Percentiles rank a stretch among this genome's conserved stretches.
Evolutionary conservation across 352 stramenopile genomes (phyloP).

Genomic region (Phytopythium aichiense): DNA sequence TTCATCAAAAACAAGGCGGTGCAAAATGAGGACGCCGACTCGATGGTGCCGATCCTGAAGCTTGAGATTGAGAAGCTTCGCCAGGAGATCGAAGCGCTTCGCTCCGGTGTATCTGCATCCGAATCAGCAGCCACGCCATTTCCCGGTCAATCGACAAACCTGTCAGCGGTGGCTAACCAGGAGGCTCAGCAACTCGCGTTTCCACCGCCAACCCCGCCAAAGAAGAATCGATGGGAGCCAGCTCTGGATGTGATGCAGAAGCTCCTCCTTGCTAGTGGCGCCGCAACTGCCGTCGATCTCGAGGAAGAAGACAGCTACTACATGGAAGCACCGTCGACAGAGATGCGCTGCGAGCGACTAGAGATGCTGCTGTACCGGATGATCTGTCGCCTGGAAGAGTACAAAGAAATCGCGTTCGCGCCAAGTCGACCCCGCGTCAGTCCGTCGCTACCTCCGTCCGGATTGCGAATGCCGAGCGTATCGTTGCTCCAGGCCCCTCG

Average conservation of each 20-base stretch:
- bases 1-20: constrained; percentile 88
- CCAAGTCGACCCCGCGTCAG: constrained; percentile 26
- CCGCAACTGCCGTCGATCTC: constrained; percentile 31
- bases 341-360: constrained; percentile 59
- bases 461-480: constrained; percentile 39
- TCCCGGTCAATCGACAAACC: constrained; percentile 8
- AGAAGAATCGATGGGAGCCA: constrained; percentile 71
- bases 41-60: constrained; percentile 68
- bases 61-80: constrained; percentile 69
- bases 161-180: constrained; percentile 9
- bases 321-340: constrained; percentile 28
- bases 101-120: constrained; percentile 6
- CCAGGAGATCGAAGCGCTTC: constrained; percentile 47
- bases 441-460: constrained; percentile 16
- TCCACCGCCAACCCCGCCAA: constrained; percentile 8
- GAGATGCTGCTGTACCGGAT: constrained; percentile 85
- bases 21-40: constrained; percentile 82
- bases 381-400: constrained; percentile 84
- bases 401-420: constrained; percentile 64
- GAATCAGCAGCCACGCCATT: constrained; percentile 12
- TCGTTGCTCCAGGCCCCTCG: constrained; percentile 36
- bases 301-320: constrained; percentile 22
- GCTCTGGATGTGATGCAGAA: constrained; percentile 80
- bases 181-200: constrained; percentile 21
- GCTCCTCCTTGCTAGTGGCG: constrained; percentile 55